Evolutionary conservation across 2,329 filamentous ascomycete genomes (phyloP), one percentile per base, ranked within the genome.

Genomic region (Didymella keratinophila): DNA sequence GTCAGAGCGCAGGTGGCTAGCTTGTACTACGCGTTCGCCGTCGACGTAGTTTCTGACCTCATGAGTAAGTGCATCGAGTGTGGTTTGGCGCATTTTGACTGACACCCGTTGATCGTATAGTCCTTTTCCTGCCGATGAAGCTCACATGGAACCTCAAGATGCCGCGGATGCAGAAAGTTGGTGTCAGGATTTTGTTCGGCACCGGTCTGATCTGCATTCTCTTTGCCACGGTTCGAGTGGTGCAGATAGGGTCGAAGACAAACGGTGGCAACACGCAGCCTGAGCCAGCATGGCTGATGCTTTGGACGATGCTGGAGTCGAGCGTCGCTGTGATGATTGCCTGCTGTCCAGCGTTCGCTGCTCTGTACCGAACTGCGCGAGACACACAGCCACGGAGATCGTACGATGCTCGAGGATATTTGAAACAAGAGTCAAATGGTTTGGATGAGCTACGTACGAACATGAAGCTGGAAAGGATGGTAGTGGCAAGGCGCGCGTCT

Each of bases 71-170:
- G 32, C 7, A 36, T 8, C 14, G 32, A 16, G 32, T 8, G 16
- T 25, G 4, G 10, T 11, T 4, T 10, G 39, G 20, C 12, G 21
- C 3, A 25, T 2, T 8, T 18, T 42, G 20, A 25, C 39, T 25
- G 21, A 23, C 21, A 23, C 21, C 11, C 11, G 5, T 2, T 20
- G 39, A 14, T 6, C 16, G 11, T 6, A 11, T 23, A 76, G 75
- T 78, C 42, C 77, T 78, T 71, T 61, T 72, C 12, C 65, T 78
- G 8, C 74, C 76, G 7, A 58, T 76, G 27, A 71, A 69, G 21
- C 67, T 78, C 0, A 76, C 75, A 16, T 77, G 72, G 71, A 73
- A 74, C 16, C 66, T 78, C 1, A 71, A 73, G 21, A 72, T 78
- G 64, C 23, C 18, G 4, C 68, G 49, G 7, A 56, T 56, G 11